Evolutionary conservation across 768 basidiomycete species (phyloP), one percentile per base, ranked within the genome.

Genomic region (Amanita molliuscula): DNA sequence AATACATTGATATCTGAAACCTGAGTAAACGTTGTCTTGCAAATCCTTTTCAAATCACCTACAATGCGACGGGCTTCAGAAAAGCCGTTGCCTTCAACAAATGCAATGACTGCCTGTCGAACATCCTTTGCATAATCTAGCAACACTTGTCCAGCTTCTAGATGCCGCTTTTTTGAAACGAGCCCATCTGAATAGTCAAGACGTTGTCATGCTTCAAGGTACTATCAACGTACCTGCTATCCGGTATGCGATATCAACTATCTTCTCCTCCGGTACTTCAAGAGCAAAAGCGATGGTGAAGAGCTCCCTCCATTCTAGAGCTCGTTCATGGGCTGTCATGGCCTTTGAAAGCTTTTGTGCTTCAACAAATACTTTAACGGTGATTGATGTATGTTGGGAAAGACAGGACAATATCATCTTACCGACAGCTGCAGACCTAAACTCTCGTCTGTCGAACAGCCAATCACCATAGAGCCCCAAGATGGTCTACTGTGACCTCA

Each of bases 31-130:
- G 7, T 9, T 37, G 11, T 23, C 29, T 21, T 9, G 15, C 10
- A 13, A 6, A 20, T 15, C 8, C 15, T 2, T 16, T 21, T 18
- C 15, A 38, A 37, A 29, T 44, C n/a, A 57, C 65, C 47, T 56
- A 94, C 94, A 55, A 95, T 70, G 48, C 96, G 78, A 43, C 88
- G 76, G 0, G 95, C 95, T 62, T 98, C 96, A 0, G 90, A 82
- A 62, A 94, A 85, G 16, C 78, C 73, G 51, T 84, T 83, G 0
- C 93, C 96, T 55, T 87, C 78, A 8, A 87, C 82, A 15, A 94
- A 76, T 0, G 80, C 75, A 29, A 83, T 75, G 37, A 92, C 77
- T 0, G 88, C 88, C 42, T 83, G 82, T 3, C 84, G 78, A 3
- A 88, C 68, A 62, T 96, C 86, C 36, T 81, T 67, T 0, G 79